phyloP scores from a whole-genome alignment of 2,329 filamentous ascomycete species.

The Raffaelea arxii region DNA sequence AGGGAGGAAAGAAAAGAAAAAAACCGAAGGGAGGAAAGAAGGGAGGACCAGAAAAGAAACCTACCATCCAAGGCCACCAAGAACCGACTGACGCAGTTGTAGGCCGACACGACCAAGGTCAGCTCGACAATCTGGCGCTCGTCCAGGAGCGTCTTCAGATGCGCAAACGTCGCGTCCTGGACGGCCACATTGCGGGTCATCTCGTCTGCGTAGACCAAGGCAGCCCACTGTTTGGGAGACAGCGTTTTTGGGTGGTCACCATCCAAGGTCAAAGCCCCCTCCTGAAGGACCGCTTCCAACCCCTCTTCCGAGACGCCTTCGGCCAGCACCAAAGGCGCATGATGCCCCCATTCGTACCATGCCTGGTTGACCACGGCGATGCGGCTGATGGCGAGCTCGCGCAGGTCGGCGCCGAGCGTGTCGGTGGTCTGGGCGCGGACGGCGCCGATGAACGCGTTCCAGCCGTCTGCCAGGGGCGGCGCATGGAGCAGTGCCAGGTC shows the following conservation, averaged over 20 bases:
- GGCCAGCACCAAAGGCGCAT: constrained; percentile 56
- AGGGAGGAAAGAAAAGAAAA: background rate
- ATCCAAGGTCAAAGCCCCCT: constrained; percentile 17
- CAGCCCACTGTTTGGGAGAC: constrained; percentile 54
- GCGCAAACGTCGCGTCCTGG: constrained; percentile 55
- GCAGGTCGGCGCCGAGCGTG: constrained; percentile 41
- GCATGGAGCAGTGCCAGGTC: constrained; percentile 69
- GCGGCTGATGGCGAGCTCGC: constrained; percentile 72
- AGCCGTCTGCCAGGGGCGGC: constrained; percentile 64
- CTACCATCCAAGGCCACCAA: constrained; percentile 70
- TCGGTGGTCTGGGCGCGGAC: constrained; percentile 47
- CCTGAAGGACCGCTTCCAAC: constrained; percentile 33
- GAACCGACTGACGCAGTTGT: constrained; percentile 80
- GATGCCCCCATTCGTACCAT: constrained; percentile 78
- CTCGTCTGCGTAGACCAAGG: constrained; percentile 67
- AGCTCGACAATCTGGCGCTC: constrained; percentile 73
- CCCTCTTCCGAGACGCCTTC: constrained; percentile 46
- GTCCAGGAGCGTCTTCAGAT: constrained; percentile 49
- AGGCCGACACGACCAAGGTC: constrained; percentile 67
- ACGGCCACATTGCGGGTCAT: constrained; percentile 72
- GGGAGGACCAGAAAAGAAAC: constrained; percentile 16
- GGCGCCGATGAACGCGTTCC: constrained; percentile 60
- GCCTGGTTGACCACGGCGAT: constrained; percentile 73
- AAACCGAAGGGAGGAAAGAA: background rate
- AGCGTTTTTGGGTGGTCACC: constrained; percentile 21